Evolutionary conservation across 176 grass and related monocot genomes (phyloP).

Genomic region (Oryza rufipogon): DNA sequence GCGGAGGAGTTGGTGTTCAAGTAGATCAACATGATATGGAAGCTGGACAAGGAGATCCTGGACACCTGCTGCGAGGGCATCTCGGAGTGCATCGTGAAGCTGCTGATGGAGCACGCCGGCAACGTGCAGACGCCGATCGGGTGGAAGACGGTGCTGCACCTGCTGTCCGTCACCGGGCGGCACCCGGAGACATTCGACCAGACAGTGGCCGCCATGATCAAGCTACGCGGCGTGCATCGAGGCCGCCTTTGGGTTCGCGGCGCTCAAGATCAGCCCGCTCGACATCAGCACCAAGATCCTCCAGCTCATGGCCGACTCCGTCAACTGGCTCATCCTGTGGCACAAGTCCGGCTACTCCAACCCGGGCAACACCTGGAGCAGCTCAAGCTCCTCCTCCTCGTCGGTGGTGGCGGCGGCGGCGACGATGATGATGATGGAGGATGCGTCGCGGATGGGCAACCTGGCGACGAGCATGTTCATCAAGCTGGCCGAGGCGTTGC

Average conservation of each 20-base stretch:
- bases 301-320: constrained; percentile 70
- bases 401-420: no score
- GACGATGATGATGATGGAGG: no score
- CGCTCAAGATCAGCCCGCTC: constrained; percentile 87
- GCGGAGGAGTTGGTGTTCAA: constrained; percentile 79
- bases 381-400: no score
- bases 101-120: constrained; percentile 54
- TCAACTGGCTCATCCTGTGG: constrained; percentile 76
- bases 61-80: constrained; percentile 85
- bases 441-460: no score
- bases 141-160: constrained; percentile 83
- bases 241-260: constrained; percentile 72
- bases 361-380: no score
- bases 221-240: constrained; percentile 80
- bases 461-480: no score
- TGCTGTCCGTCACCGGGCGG: constrained; percentile 71
- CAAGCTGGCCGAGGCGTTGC: no score
- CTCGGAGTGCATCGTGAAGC: constrained; percentile 48
- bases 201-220: constrained; percentile 63
- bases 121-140: constrained; percentile 64
- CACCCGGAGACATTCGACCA: constrained; percentile 95
- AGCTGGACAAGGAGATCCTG: constrained; percentile 90
- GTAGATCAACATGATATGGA: constrained; percentile 73
- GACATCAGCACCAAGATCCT: constrained; percentile 78
- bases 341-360: constrained; percentile 54